phyloP scores from a whole-genome alignment of 306 rosid species.

The Vigna angularis region DNA sequence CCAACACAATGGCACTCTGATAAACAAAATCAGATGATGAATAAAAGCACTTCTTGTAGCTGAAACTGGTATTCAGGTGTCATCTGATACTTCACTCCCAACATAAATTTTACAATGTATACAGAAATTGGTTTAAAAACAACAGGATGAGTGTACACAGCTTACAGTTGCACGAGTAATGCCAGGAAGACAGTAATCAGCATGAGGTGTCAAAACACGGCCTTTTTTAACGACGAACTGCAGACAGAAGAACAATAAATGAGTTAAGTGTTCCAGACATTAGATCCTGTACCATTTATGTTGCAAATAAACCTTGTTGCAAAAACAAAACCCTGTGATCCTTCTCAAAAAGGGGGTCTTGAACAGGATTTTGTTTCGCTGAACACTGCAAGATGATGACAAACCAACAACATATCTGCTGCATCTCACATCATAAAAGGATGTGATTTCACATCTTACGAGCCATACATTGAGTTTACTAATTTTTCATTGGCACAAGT shows the following conservation, averaged over 20 bases:
- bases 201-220: conserved; percentile 77
- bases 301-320: background rate
- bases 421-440: too few relatives aligned
- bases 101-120: background rate
- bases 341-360: conserved; percentile 15
- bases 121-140: background rate
- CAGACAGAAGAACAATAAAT: conserved; percentile 33
- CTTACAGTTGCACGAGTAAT: conserved; percentile 83
- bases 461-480: conserved; percentile 11
- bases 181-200: conserved; percentile 93
- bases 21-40: background rate
- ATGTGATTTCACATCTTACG: conserved; percentile 1
- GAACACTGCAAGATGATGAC: conserved; percentile 4
- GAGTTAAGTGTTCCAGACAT: conserved; percentile 22
- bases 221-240: conserved; percentile 87
- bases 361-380: background rate
- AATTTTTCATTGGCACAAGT: conserved; percentile 7
- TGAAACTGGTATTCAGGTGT: background rate
- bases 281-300: conserved; percentile 6
- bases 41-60: background rate
- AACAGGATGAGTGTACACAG: conserved; percentile 34
- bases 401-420: background rate
- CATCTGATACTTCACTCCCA: background rate
- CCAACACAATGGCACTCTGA: background rate
- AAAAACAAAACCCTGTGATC: background rate